These are phyloP conservation scores for Alternaria burnsii DNA, from an alignment of 2,329 filamentous ascomycete species.

Conservation along the genomic window DNA sequence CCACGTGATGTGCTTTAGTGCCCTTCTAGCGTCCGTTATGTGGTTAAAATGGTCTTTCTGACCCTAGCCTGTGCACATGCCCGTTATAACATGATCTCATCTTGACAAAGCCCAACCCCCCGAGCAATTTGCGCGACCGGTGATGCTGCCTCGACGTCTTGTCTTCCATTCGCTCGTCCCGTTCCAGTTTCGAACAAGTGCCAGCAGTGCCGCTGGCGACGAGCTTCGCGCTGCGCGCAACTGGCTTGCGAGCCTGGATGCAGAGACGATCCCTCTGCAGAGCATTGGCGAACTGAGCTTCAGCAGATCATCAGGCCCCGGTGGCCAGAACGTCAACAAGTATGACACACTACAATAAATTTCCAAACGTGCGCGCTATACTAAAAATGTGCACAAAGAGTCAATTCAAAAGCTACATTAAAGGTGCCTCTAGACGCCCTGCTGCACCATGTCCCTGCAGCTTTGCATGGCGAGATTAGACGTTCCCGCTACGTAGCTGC, in stretches of 20 bases:
- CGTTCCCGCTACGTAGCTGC: conserved; percentile 64
- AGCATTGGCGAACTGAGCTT: conserved; percentile 67
- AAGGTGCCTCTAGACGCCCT: conserved; percentile 63
- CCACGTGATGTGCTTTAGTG: conserved; percentile 15
- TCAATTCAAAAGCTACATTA: conserved; percentile 73
- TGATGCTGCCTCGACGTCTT: conserved; percentile 6
- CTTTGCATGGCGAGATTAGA: conserved; percentile 62
- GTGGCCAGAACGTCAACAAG: conserved; percentile 76
- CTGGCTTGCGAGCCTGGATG: conserved; percentile 65
- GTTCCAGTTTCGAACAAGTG: conserved; percentile 4
- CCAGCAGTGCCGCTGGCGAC: conserved; percentile 31
- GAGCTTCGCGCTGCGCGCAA: conserved; percentile 57
- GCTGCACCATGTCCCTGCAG: conserved; percentile 61
- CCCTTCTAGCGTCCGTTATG: conserved; percentile 9
- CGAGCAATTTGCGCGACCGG: not conserved
- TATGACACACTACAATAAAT: conserved; percentile 44
- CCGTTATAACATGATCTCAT: conserved; percentile 17
- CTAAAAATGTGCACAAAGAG: conserved; percentile 61
- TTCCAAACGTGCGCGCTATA: conserved; percentile 25
- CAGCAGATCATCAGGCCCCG: conserved; percentile 70
- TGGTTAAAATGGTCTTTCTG: conserved; percentile 19
- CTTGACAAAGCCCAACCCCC: conserved; percentile 19
- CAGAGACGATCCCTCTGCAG: conserved; percentile 62
- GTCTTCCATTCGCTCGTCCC: not conserved
- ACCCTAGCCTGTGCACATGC: conserved; percentile 19